phyloP scores from a whole-genome alignment of 371 early-diverging fungal genomes.

The Caulochytrium protostelioides region DNA sequence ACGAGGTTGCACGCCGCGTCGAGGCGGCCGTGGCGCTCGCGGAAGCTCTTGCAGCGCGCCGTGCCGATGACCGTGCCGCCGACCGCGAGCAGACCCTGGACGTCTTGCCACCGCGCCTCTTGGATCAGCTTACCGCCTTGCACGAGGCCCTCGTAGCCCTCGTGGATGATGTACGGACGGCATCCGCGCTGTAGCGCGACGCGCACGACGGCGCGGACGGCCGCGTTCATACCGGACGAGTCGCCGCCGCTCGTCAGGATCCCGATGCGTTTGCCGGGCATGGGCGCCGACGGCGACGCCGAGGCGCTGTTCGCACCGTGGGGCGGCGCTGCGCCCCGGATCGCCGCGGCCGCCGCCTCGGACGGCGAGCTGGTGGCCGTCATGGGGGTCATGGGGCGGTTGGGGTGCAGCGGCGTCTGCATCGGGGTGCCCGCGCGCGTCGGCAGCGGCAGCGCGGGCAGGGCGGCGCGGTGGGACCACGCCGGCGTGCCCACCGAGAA shows the following conservation, averaged over 20 bases:
- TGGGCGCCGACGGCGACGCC: not conserved
- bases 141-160: constrained; percentile 95
- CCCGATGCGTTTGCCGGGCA: constrained; percentile 60
- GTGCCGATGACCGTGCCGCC: constrained; percentile 98
- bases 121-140: constrained; percentile 75
- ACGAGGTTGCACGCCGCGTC: constrained; percentile 71
- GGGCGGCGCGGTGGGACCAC: no score
- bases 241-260: constrained; percentile 97
- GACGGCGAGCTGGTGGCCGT: not conserved
- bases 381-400: not conserved
- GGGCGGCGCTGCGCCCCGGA: not conserved
- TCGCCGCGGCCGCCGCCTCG: not conserved
- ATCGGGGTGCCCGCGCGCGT: no score
- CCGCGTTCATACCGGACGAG: constrained; percentile 97
- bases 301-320: not conserved
- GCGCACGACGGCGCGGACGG: constrained; percentile 85
- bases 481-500: no score
- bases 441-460: no score
- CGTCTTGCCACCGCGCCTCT: constrained; percentile 73
- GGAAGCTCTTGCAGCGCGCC: constrained; percentile 76
- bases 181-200: constrained; percentile 64
- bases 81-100: constrained; percentile 56
- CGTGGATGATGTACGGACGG: constrained; percentile 73
- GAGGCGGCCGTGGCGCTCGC: constrained; percentile 67
- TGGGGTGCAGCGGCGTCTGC: not conserved